These are phyloP conservation scores for Daldinia eschscholtzii DNA, from an alignment of 2,329 filamentous ascomycete genomes.

Conservation along the genomic window DNA sequence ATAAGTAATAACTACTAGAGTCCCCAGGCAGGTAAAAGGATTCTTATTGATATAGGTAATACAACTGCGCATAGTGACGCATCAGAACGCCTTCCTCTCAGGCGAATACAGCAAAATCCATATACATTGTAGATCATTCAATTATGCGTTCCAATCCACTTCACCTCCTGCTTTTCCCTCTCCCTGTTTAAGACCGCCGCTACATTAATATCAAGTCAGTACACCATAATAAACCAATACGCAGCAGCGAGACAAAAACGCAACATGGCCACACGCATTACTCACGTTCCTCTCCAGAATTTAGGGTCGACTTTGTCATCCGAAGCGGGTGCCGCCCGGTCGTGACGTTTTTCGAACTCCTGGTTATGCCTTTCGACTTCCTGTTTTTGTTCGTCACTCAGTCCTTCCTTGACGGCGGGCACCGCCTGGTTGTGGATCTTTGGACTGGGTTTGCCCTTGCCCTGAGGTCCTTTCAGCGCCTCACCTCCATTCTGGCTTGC, in stretches of 20 bases:
- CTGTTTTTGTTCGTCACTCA: constrained; percentile 65
- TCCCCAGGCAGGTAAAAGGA: neutral
- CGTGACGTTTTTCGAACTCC: constrained; percentile 69
- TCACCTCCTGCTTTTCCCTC: constrained; percentile 32
- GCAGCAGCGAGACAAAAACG: neutral
- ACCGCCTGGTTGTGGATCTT: constrained; percentile 65
- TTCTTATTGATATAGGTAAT: neutral
- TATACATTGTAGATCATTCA: neutral
- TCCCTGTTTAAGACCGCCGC: constrained; percentile 39
- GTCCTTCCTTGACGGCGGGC: constrained; percentile 52
- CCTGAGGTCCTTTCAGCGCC: constrained; percentile 52
- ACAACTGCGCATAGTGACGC: neutral
- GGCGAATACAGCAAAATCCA: neutral
- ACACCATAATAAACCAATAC: constrained; percentile 3
- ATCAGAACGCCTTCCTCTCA: neutral
- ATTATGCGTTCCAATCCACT: constrained; percentile 49
- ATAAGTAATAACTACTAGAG: neutral
- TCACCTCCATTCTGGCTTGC: constrained; percentile 51
- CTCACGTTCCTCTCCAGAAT: constrained; percentile 65
- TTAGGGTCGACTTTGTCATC: constrained; percentile 67
- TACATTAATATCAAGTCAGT: constrained; percentile 36
- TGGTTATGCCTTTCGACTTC: constrained; percentile 71
- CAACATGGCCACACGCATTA: constrained; percentile 3
- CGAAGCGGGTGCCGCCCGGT: constrained; percentile 57
- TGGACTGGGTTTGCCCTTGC: constrained; percentile 57